These are phyloP conservation scores for Euphorbia corollata DNA, from an alignment of 441 rosid genomes.

Conservation along the genomic window DNA sequence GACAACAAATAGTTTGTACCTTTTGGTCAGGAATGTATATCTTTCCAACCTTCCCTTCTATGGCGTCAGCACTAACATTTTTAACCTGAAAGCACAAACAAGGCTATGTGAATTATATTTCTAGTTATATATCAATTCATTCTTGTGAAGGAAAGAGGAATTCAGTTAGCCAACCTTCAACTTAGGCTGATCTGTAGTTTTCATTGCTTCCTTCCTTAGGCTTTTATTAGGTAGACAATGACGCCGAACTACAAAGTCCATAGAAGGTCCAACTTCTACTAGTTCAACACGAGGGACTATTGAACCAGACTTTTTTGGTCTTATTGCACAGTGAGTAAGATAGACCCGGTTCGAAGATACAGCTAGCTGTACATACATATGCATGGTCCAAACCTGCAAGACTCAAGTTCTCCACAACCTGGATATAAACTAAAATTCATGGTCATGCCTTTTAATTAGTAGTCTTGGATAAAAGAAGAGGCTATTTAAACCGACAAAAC, in stretches of 20 bases:
- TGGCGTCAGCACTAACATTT: slow-evolving; percentile 59
- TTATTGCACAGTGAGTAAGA: slow-evolving; percentile 72
- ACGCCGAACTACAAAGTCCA: slow-evolving; percentile 87
- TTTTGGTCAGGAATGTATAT: slow-evolving; percentile 86
- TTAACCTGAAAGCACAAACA: slow-evolving; percentile 43
- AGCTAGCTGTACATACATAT: slow-evolving; percentile 60
- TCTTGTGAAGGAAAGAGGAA: background rate
- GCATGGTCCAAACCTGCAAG: slow-evolving; percentile 79
- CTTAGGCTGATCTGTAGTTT: slow-evolving; percentile 55
- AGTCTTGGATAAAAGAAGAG: background rate
- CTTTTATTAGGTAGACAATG: slow-evolving; percentile 74
- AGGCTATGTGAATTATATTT: slow-evolving; percentile 13
- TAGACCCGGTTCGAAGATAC: slow-evolving; percentile 53
- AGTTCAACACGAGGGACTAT: slow-evolving; percentile 79
- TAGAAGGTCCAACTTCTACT: slow-evolving; percentile 90
- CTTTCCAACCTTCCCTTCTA: slow-evolving; percentile 63
- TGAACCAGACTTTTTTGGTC: slow-evolving; percentile 76
- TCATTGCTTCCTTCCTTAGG: slow-evolving; percentile 64
- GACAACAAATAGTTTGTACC: slow-evolving; percentile 31
- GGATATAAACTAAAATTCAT: slow-evolving; percentile 6
- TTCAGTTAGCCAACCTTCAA: slow-evolving; percentile 55
- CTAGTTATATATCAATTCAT: background rate
- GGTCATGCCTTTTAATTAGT: background rate
- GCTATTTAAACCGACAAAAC: slow-evolving; percentile 5
- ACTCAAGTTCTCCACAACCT: slow-evolving; percentile 75